Evolutionary conservation across 208 protist species (phyloP).

Genomic region (Trichomonas gallinae): DNA sequence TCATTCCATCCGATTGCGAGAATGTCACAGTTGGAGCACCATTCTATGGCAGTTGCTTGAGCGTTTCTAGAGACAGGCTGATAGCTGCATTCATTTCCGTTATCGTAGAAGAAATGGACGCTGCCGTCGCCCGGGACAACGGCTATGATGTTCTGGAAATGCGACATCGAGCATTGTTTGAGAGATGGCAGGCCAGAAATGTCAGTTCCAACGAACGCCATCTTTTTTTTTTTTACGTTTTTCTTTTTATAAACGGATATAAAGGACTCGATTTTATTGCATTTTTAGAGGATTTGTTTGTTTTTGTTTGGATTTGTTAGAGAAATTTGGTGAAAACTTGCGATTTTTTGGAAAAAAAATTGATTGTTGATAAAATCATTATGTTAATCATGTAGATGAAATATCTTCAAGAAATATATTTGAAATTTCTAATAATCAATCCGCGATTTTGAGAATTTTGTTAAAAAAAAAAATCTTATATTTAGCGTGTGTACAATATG

Average conservation of each 20-base stretch:
- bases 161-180: neutral
- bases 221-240: neutral
- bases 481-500: too few species aligned
- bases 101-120: neutral
- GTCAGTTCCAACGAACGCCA: neutral
- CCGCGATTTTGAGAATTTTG: too few species aligned
- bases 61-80: neutral
- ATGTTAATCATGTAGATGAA: too few species aligned
- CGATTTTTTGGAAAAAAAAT: too few species aligned
- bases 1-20: neutral
- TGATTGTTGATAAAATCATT: too few species aligned
- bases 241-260: neutral
- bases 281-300: too few species aligned
- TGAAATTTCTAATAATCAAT: too few species aligned
- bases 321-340: too few species aligned
- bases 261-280: too few species aligned
- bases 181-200: neutral
- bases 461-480: too few species aligned
- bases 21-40: neutral
- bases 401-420: too few species aligned
- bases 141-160: neutral
- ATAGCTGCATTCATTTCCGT: neutral
- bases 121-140: neutral
- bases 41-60: neutral
- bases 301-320: too few species aligned